These are phyloP conservation scores for Hypericum perforatum DNA, from an alignment of 345 rosid species.

Conservation along the genomic window DNA sequence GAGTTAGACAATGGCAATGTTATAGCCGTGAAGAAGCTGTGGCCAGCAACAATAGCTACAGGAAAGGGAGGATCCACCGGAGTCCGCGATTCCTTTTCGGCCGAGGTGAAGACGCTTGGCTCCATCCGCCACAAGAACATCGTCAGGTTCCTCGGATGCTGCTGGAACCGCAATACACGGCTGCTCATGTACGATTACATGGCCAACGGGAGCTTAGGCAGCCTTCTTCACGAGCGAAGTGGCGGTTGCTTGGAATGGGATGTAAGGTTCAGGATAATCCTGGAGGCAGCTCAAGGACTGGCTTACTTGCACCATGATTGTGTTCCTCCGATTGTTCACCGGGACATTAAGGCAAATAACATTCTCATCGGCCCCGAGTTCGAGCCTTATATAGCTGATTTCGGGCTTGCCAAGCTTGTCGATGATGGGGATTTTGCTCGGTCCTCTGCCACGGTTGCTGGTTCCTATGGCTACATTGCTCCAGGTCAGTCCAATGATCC, in stretches of 20 bases:
- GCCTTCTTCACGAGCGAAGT: slow-evolving; percentile 73
- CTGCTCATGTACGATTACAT: slow-evolving; percentile 88
- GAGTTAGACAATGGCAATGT: slow-evolving; percentile 76
- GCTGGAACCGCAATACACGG: slow-evolving; percentile 74
- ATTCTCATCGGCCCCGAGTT: slow-evolving; percentile 80
- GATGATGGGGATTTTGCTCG: slow-evolving; percentile 77
- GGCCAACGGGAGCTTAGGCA: slow-evolving; percentile 92
- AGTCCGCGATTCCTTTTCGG: slow-evolving; percentile 86
- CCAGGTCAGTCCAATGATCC: slow-evolving; percentile 46
- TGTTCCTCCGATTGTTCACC: slow-evolving; percentile 82
- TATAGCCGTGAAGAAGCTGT: slow-evolving; percentile 88
- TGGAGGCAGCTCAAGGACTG: slow-evolving; percentile 88
- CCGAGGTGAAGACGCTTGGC: slow-evolving; percentile 85
- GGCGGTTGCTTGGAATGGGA: slow-evolving; percentile 78
- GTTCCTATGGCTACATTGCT: slow-evolving; percentile 95
- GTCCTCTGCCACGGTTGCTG: slow-evolving; percentile 81
- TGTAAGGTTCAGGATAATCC: slow-evolving; percentile 67
- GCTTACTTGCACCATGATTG: slow-evolving; percentile 96
- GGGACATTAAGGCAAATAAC: slow-evolving; percentile 91
- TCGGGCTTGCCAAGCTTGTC: slow-evolving; percentile 90
- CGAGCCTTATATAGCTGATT: slow-evolving; percentile 95
- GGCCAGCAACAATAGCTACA: slow-evolving; percentile 54
- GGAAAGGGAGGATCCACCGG: slow-evolving; percentile 12
- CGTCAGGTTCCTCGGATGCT: slow-evolving; percentile 82
- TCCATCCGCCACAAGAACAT: slow-evolving; percentile 93